phyloP scores from a whole-genome alignment of 805 yeast species.

The Wickerhamiella kazuoi region DNA sequence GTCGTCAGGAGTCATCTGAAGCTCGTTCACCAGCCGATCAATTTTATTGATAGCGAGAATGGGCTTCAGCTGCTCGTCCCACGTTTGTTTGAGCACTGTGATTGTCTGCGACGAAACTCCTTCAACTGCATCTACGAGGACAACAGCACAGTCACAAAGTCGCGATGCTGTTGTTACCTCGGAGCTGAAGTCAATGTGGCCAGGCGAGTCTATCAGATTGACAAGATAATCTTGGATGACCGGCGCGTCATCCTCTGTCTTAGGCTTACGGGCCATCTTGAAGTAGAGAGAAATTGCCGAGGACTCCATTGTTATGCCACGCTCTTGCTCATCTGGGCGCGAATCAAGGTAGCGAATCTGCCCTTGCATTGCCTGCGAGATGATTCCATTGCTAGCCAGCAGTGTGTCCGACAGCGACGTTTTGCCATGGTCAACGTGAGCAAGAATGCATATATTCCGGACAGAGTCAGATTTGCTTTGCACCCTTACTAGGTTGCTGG shows the following conservation, averaged over 20 bases:
- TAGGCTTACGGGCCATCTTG: constrained; percentile 37
- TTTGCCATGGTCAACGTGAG: constrained; percentile 98
- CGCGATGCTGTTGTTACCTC: constrained; percentile 95
- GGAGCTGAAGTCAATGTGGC: constrained; percentile 93
- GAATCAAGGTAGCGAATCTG: constrained; percentile 85
- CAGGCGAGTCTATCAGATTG: constrained; percentile 93
- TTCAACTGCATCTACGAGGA: constrained; percentile 89
- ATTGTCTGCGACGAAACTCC: constrained; percentile 97
- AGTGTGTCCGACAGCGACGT: constrained; percentile 86
- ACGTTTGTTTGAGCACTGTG: constrained; percentile 83
- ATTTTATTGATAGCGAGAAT: constrained; percentile 77
- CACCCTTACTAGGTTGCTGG: constrained; percentile 43
- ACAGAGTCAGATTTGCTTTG: constrained; percentile 55
- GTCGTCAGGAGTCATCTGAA: constrained; percentile 65
- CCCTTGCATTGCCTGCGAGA: constrained; percentile 89
- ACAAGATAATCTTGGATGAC: constrained; percentile 58
- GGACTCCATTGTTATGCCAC: constrained; percentile 97
- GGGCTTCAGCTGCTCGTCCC: constrained; percentile 85
- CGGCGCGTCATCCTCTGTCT: constrained; percentile 14
- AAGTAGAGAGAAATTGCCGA: constrained; percentile 90
- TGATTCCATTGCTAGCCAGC: constrained; percentile 88
- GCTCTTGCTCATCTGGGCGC: constrained; percentile 81
- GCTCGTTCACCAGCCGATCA: constrained; percentile 68
- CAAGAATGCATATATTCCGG: constrained; percentile 84
- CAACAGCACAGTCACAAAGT: constrained; percentile 91